These are phyloP conservation scores for Hypericum perforatum DNA, from an alignment of 345 rosid species.

Conservation along the genomic window DNA sequence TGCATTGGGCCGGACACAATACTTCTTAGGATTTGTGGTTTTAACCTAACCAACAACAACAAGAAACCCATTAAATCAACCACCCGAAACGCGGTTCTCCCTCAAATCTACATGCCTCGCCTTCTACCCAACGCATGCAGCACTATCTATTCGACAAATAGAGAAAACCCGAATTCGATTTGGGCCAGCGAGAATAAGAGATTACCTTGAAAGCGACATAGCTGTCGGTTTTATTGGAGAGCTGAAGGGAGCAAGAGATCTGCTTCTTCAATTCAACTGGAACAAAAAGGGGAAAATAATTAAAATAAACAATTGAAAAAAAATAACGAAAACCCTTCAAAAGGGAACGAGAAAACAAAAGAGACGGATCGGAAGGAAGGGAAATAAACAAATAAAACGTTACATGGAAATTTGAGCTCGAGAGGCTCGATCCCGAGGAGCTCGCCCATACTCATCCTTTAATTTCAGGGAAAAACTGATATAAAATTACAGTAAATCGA, in stretches of 20 bases:
- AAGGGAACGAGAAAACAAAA: background rate
- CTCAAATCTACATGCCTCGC: too few species aligned
- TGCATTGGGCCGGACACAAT: conserved; percentile 76
- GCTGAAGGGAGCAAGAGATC: conserved; percentile 64
- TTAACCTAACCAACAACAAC: conserved; percentile 41
- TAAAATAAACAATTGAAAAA: background rate
- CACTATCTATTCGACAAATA: too few species aligned
- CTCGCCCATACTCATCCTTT: too few species aligned
- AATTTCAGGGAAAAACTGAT: too few species aligned
- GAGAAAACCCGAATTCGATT: too few species aligned
- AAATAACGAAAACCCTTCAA: background rate
- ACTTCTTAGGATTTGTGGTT: conserved; percentile 78
- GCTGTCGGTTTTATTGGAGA: conserved; percentile 58
- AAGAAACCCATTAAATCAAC: background rate
- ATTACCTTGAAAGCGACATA: conserved; percentile 79
- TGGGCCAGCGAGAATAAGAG: background rate
- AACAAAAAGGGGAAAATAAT: background rate
- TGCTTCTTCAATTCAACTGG: conserved; percentile 34
- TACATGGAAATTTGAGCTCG: too few species aligned
- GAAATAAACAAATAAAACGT: too few species aligned
- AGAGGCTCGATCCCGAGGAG: too few species aligned
- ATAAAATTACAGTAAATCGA: too few species aligned
- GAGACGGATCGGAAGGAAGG: too few species aligned
- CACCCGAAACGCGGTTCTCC: too few species aligned
- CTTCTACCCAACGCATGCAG: too few species aligned